These are phyloP conservation scores for Chaetothyriales sp. DNA, from an alignment of 2,329 filamentous ascomycete species.

Conservation along the genomic window DNA sequence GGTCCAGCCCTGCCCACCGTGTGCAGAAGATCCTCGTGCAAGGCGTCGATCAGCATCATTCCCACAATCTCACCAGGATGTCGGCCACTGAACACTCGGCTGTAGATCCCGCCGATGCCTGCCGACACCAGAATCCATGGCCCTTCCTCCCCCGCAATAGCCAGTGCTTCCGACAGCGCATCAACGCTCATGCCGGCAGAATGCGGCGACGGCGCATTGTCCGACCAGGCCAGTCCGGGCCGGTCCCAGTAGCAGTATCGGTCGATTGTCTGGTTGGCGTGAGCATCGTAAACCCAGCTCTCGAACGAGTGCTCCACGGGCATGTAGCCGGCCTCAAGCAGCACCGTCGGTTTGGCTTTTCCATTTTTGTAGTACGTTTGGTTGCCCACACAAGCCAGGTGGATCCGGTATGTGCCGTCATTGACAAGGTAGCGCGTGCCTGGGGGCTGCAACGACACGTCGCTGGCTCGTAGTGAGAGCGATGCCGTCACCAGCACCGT, in stretches of 20 bases:
- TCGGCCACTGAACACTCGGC: constrained; percentile 77
- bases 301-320: constrained; percentile 69
- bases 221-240: constrained; percentile 75
- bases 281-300: constrained; percentile 61
- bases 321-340: constrained; percentile 71
- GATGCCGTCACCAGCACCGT: constrained; percentile 65
- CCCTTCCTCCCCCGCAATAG: constrained; percentile 63
- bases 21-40: constrained; percentile 75
- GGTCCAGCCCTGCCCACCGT: constrained; percentile 52
- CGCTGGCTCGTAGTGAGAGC: constrained; percentile 64
- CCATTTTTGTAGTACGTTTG: constrained; percentile 41
- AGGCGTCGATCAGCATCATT: constrained; percentile 70
- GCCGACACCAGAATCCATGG: constrained; percentile 82
- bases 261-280: constrained; percentile 66
- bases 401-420: constrained; percentile 69
- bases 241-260: constrained; percentile 94
- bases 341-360: constrained; percentile 56
- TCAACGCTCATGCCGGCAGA: constrained; percentile 89
- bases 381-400: constrained; percentile 74
- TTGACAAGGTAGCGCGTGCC: constrained; percentile 72
- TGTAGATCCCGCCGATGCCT: constrained; percentile 77
- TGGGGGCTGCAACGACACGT: constrained; percentile 58
- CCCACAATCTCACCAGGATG: constrained; percentile 63
- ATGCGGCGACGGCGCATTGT: constrained; percentile 85
- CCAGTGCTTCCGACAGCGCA: constrained; percentile 73